Evolutionary conservation across 345 rosid genomes (phyloP), one percentile per base, ranked within the genome.

Genomic region (Salix purpurea): DNA sequence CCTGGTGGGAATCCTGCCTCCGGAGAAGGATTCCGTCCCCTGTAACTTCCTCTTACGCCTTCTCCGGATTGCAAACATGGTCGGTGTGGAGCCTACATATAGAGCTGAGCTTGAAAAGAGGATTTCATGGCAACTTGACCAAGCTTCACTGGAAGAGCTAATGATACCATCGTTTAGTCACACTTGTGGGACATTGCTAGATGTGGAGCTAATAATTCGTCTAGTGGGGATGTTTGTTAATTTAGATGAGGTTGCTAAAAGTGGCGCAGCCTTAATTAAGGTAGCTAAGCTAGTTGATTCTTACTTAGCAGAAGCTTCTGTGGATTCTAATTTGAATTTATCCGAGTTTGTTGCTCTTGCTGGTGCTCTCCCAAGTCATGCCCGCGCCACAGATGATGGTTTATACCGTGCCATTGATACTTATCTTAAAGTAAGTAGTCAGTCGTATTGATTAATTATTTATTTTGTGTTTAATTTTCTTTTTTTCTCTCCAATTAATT

Each of bases 141-240:
- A 88, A 73, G 97, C 99, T 65, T 89, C 96, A 0, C 71, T 95
- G 54, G 90, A 89, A 76, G 99, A 95, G 83, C 46, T 95, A 12
- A 82, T 95, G 99, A 90, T 95, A 77, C 99, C 99, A 1, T 93
- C 97, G 10, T 95, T 95, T 16, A 93, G 97, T 79, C 97, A 93
- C 81, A 89, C 90, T 7, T 86, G 92, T 48, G 88, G 86, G 65
- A 93, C 95, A 18, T 72, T 95, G 77, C 85, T 95, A 0, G 99
- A 95, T 24, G 89, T 91, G 4, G 97, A 88, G 88, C 89, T 93
- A 1, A 88, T 93, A 65, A 82, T 80, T 64, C 84, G 97, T 75
- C 70, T 95, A 74, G 97, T 91, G 74, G 82, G 69, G 86, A 85
- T 87, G 76, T 95, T 93, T 30, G 78, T 83, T 13, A 67, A 70